Evolutionary conservation across 1,284 basidiomycete species (phyloP), one percentile per base, ranked within the genome.

Genomic region (Cerrena zonata): DNA sequence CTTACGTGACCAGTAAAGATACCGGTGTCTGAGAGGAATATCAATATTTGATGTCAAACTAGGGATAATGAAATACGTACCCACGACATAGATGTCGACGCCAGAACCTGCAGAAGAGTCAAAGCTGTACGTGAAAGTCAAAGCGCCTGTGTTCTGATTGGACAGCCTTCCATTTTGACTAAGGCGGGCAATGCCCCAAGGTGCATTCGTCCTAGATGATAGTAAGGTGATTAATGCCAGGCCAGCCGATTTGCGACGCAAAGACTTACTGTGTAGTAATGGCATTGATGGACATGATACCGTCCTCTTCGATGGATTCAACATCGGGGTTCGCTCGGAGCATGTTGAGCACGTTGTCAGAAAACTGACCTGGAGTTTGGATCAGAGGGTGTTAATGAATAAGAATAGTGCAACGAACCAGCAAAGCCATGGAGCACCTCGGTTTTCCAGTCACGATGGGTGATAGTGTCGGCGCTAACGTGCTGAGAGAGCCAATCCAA

Each of bases 271-370:
- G 55, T 13, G 52, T 55, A 22, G 49, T 49, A 24, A 46, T 41
- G 22, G 55, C 52, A 18, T 47, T 52, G 38, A 53, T 55, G 42
- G 37, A 36, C 49, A 59, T 46, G 41, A 56, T 54, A 13, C 57
- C 59, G 38, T 61, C 58, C 44, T 59, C 57, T 10, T 40, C 44
- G 58, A 91, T 81, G 62, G 77, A 84, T 55, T 79, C 81, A 50
- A 91, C 85, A 57, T 84, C 82, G 22, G 81, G 78, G 52, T 77
- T 73, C 26, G 75, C 69, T 38, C 84, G 77, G 59, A 91, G 82
- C 53, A 71, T 69, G 44, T 80, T 72, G 53, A 89, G 66, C 11
- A 79, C 75, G 55, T 70, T 71, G 13, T 72, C 64, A 53, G 76
- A 70, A 69, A 89, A 83, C 48, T 58, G 45, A 37, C 64, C 66